Evolutionary conservation across 768 basidiomycete species (phyloP).

Genomic region (Tephrocybe sp.): DNA sequence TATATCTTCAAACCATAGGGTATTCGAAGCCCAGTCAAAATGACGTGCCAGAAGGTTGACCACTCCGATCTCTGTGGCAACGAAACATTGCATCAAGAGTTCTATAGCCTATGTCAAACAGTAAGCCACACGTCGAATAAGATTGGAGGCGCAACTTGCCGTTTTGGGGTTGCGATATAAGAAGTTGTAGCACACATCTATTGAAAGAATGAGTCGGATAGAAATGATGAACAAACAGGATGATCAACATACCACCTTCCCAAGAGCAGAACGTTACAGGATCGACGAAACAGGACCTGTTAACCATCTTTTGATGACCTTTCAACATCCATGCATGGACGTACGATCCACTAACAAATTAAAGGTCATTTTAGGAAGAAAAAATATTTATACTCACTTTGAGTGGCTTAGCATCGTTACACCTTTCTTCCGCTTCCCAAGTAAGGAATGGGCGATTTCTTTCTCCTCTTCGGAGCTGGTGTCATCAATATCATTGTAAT

Average conservation of each 20-base stretch:
- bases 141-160: slow-evolving; percentile 36
- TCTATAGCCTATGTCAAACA: slow-evolving; percentile 58
- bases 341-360: slow-evolving; percentile 62
- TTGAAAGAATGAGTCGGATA: background rate
- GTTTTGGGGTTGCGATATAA: slow-evolving; percentile 68
- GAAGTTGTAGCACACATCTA: slow-evolving; percentile 91
- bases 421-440: slow-evolving; percentile 39
- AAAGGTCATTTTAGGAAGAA: background rate
- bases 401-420: slow-evolving; percentile 85
- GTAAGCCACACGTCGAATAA: slow-evolving; percentile 1
- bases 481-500: slow-evolving; percentile 19
- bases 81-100: slow-evolving; percentile 82
- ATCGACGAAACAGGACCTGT: slow-evolving; percentile 86
- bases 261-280: slow-evolving; percentile 89
- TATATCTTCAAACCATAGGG: slow-evolving; percentile 88
- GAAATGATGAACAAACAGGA: background rate
- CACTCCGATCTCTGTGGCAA: slow-evolving; percentile 83
- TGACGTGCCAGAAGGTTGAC: slow-evolving; percentile 81
- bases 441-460: slow-evolving; percentile 18
- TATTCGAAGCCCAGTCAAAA: slow-evolving; percentile 85
- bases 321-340: slow-evolving; percentile 90
- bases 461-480: slow-evolving; percentile 27
- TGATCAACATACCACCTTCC: slow-evolving; percentile 73
- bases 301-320: slow-evolving; percentile 61
- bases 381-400: slow-evolving; percentile 50